These are phyloP conservation scores for Rubus idaeus DNA, from an alignment of 306 rosid species.

Conservation along the genomic window DNA sequence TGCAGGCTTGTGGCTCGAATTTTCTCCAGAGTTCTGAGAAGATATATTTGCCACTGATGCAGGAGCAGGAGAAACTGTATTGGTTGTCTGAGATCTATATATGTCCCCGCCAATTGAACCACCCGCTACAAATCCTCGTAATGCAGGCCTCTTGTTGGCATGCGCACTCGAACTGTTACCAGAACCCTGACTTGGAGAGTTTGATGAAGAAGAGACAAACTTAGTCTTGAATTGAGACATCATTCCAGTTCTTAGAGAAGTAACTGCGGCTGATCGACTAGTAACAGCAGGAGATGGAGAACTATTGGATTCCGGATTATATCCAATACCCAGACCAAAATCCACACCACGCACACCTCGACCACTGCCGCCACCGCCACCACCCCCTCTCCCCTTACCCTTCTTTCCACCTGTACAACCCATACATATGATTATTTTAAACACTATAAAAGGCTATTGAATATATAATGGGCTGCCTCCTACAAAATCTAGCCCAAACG, in stretches of 20 bases:
- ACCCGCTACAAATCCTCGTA: conserved; percentile 83
- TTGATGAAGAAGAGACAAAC: conserved; percentile 83
- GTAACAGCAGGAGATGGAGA: conserved; percentile 48
- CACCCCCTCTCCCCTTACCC: conserved; percentile 74
- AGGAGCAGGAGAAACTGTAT: conserved; percentile 41
- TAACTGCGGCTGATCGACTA: conserved; percentile 70
- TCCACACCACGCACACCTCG: conserved; percentile 99
- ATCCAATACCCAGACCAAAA: conserved; percentile 94
- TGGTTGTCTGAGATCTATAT: conserved; percentile 34
- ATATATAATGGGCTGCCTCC: neutral
- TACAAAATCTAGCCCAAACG: neutral
- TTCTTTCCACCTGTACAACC: conserved; percentile 74
- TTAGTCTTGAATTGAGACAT: conserved; percentile 78
- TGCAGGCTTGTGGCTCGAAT: conserved; percentile 42
- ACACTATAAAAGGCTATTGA: neutral
- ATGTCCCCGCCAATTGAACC: conserved; percentile 82
- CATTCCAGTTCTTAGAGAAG: conserved; percentile 84
- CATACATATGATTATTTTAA: conserved; percentile 6
- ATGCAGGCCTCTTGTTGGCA: conserved; percentile 64
- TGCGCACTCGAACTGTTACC: conserved; percentile 38
- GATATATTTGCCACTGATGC: conserved; percentile 39
- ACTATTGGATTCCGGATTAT: conserved; percentile 58
- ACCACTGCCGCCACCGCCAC: conserved; percentile 34
- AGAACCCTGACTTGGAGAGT: conserved; percentile 51
- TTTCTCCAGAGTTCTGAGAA: conserved; percentile 46